Percentiles rank a stretch among this genome's conserved stretches.
phyloP scores from a whole-genome alignment of 2,329 filamentous ascomycete species.

The Nemania sp. region DNA sequence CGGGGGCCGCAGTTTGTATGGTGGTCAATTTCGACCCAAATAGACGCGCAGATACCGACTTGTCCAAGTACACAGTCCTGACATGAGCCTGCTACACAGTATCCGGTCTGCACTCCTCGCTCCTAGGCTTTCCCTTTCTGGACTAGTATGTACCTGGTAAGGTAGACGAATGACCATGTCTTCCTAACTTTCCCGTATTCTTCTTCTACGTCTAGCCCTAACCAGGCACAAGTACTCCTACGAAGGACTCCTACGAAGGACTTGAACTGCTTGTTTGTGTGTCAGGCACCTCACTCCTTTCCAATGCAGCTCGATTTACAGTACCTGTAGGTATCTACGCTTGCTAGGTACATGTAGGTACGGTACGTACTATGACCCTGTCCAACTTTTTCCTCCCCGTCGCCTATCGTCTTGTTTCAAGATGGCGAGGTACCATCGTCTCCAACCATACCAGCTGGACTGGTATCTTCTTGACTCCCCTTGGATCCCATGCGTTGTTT shows the following conservation, averaged over 20 bases:
- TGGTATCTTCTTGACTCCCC: background rate
- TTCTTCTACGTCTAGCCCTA: background rate
- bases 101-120: too few species aligned
- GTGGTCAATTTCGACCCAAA: constrained; percentile 6
- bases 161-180: too few species aligned
- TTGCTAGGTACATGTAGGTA: too few species aligned
- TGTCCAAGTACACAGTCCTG: too few species aligned
- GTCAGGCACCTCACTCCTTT: constrained; percentile 18
- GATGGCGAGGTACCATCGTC: too few species aligned
- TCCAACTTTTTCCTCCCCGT: constrained; percentile 8
- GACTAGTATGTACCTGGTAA: too few species aligned
- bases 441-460: background rate
- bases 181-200: background rate
- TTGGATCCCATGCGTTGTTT: background rate
- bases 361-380: background rate
- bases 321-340: too few species aligned
- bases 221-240: background rate
- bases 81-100: too few species aligned
- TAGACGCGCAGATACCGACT: constrained; percentile 4
- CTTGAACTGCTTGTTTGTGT: background rate
- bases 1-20: constrained; percentile 11
- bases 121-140: background rate
- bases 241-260: too few species aligned
- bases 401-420: constrained; percentile 5
- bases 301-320: constrained; percentile 7